phyloP scores from a whole-genome alignment of 148 eudicot genomes.

The Rhododendron griersonianum region DNA sequence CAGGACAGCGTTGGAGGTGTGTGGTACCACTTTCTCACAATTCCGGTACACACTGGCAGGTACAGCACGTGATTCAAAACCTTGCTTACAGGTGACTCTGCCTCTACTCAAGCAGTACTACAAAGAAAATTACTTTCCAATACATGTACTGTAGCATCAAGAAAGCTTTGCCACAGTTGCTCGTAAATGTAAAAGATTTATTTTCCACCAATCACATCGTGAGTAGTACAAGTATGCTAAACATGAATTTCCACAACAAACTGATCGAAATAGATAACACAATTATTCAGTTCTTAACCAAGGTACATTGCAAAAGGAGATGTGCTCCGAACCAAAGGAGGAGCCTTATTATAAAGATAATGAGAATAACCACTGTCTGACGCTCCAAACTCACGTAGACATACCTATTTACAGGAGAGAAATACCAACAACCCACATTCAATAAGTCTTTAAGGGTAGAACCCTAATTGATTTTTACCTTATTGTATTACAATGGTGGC shows the following conservation, averaged over 20 bases:
- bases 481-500: constrained; percentile 15
- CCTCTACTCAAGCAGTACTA: neutral
- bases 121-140: neutral
- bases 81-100: neutral
- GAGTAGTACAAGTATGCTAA: neutral
- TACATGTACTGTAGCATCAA: neutral
- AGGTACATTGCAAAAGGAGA: neutral
- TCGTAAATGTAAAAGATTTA: neutral
- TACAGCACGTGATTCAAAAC: neutral
- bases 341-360: constrained; percentile 12
- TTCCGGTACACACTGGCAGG: neutral
- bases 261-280: neutral
- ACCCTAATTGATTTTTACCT: constrained; percentile 19
- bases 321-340: neutral
- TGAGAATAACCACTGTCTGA: constrained; percentile 18
- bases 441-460: constrained; percentile 7
- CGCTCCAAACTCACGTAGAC: neutral
- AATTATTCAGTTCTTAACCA: neutral
- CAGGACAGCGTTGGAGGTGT: neutral
- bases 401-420: constrained; percentile 30
- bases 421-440: constrained; percentile 13
- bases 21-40: neutral
- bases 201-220: neutral
- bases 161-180: neutral
- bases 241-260: neutral